Percentiles rank a stretch among this genome's conserved stretches.
Evolutionary conservation across 1,284 basidiomycete genomes (phyloP).

Genomic region (Boletus nobilissimus): DNA sequence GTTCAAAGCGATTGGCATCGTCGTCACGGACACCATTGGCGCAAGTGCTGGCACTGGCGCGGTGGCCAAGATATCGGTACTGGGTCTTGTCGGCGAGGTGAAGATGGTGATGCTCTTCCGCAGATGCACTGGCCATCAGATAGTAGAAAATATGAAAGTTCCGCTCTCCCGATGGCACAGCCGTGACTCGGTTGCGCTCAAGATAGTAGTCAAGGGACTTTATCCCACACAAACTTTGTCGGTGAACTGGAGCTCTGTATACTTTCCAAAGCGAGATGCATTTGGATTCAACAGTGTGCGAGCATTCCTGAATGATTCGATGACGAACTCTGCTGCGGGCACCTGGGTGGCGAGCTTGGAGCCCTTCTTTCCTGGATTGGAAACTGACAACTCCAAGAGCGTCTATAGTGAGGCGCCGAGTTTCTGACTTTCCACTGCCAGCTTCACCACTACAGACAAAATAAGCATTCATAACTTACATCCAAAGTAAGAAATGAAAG

Average conservation of each 20-base stretch:
- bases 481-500: neutral
- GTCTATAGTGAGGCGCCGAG: slow-evolving; percentile 85
- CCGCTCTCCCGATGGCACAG: slow-evolving; percentile 85
- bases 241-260: slow-evolving; percentile 93
- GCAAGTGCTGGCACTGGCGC: slow-evolving; percentile 53
- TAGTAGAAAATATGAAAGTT: slow-evolving; percentile 99
- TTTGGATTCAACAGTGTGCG: slow-evolving; percentile 92
- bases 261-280: slow-evolving; percentile 91
- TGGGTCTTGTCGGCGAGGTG: slow-evolving; percentile 82
- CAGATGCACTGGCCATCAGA: slow-evolving; percentile 87
- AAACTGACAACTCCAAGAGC: slow-evolving; percentile 88
- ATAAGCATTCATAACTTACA: neutral
- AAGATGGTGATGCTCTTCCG: slow-evolving; percentile 89
- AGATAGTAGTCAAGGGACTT: slow-evolving; percentile 99
- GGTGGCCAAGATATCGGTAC: slow-evolving; percentile 87
- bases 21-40: slow-evolving; percentile 67
- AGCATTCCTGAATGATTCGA: slow-evolving; percentile 92
- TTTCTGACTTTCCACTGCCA: slow-evolving; percentile 93
- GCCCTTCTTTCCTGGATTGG: slow-evolving; percentile 93
- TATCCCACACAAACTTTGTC: slow-evolving; percentile 88
- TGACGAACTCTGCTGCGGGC: slow-evolving; percentile 93
- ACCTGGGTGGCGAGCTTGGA: slow-evolving; percentile 87
- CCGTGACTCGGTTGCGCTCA: slow-evolving; percentile 86
- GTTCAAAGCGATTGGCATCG: slow-evolving; percentile 86
- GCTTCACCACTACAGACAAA: slow-evolving; percentile 80